These are phyloP conservation scores for Tarenaya hassleriana DNA, from an alignment of 345 rosid genomes.

Conservation along the genomic window DNA sequence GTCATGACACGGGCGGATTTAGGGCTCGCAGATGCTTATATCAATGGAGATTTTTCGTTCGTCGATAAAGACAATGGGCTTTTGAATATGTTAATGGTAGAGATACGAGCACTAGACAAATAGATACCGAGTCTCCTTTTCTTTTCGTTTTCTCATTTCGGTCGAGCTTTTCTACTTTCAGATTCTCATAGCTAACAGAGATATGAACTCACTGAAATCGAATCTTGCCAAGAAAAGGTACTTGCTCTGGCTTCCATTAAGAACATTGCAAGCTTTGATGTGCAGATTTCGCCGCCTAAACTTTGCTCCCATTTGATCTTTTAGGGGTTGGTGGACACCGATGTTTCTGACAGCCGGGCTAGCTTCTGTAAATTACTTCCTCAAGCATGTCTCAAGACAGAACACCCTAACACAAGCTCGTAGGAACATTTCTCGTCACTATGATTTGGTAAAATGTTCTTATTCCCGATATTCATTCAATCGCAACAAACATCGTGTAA, in stretches of 20 bases:
- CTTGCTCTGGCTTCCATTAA: too few species aligned
- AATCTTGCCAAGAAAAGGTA: conserved; percentile 62
- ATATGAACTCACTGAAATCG: conserved; percentile 34
- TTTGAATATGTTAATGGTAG: conserved; percentile 63
- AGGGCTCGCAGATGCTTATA: conserved; percentile 85
- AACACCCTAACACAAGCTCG: conserved; percentile 91
- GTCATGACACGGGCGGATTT: conserved; percentile 89
- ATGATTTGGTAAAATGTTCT: conserved; percentile 66
- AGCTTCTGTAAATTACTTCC: conserved; percentile 70
- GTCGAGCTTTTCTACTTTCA: conserved; percentile 22
- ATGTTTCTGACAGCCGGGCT: conserved; percentile 61
- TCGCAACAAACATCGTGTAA: not conserved
- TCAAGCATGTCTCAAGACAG: conserved; percentile 64
- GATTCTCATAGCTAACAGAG: conserved; percentile 76
- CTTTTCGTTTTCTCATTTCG: not conserved
- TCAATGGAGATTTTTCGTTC: conserved; percentile 74
- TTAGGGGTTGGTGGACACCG: conserved; percentile 99
- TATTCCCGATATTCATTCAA: not conserved
- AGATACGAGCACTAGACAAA: conserved; percentile 14
- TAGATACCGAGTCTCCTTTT: conserved; percentile 1
- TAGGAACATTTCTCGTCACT: conserved; percentile 81
- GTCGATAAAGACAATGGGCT: conserved; percentile 75
- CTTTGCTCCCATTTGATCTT: not conserved
- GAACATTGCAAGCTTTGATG: too few species aligned
- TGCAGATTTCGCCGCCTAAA: too few species aligned